phyloP scores from a whole-genome alignment of 441 rosid genomes.

The Melastoma candidum region DNA sequence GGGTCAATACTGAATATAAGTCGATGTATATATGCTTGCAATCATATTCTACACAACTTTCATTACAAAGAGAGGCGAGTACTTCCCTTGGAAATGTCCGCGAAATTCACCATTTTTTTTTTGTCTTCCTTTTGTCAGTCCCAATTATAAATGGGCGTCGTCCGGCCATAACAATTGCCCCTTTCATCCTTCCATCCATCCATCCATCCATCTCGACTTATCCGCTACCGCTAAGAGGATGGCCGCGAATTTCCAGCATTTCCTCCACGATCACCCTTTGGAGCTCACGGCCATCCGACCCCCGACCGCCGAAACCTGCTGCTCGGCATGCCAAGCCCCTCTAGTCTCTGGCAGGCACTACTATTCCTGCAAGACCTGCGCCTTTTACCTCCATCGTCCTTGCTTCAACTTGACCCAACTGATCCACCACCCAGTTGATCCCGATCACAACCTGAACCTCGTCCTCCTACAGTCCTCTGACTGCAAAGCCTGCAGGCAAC shows the following conservation, averaged over 20 bases:
- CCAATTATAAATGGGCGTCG: no score
- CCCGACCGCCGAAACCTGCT: neutral
- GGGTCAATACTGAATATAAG: no score
- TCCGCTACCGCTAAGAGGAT: neutral
- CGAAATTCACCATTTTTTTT: no score
- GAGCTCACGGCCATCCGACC: neutral
- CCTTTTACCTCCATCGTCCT: constrained; percentile 10
- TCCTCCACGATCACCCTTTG: constrained; percentile 2
- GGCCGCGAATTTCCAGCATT: neutral
- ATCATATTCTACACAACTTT: no score
- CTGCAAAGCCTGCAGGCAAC: constrained; percentile 5
- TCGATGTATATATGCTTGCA: no score
- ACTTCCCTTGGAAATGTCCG: no score
- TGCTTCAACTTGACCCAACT: constrained; percentile 6
- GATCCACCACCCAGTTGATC: constrained; percentile 3
- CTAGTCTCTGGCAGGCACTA: constrained; percentile 1
- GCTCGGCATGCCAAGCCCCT: constrained; percentile 6
- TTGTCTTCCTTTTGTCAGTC: no score
- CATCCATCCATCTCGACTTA: no score
- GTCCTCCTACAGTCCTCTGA: neutral
- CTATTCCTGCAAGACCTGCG: constrained; percentile 5
- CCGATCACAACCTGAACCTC: constrained; percentile 2
- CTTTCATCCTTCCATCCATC: neutral
- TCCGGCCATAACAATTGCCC: no score
- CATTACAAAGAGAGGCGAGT: no score